Base-by-base conservation (phyloP, 352 stramenopile genomes). In the Stramenopiles sp. region DNA sequence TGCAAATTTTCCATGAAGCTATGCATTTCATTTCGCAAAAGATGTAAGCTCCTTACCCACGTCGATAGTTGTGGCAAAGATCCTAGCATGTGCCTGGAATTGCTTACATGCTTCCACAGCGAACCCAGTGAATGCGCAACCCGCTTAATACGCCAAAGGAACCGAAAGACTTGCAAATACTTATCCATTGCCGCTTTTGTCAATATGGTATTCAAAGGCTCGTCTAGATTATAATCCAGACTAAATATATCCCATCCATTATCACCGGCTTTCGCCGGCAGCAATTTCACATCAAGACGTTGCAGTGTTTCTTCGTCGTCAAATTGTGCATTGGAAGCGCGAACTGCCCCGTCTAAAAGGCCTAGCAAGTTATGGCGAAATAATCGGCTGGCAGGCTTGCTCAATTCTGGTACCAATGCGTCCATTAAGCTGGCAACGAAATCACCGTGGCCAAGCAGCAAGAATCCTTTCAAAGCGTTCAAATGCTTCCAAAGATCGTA, bases 391-490 rank as follows among this genome's bases (percentile, higher is more conserved):
- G 92, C 91, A 44, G 90, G 86, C 81, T 97, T 96, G 8, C 89
- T 93, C 0, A 97, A 84, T 82, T 97, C 92, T 14, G 92, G 90
- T 27, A 91, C 89, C 75, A 97, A 84, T 25, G 94, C 83, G 82
- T 98, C 93, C 88, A 98, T 97, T 30, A 99, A 85, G 33, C 95
- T 95, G 81, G 95, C 94, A 82, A 98, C 95, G 82, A 98, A 98
- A 83, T 99, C 95, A 1, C 95, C 96, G 90, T 98, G 95, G n/a
- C 95, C 95, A n/a, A 99, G 88, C 32, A 99, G 88, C 33, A 99
- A 86, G 83, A 98, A 99, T 75, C 94, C 90, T 85, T 98, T 97
- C n/a, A 99, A 86, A 29, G 94, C 95, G 67, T 90, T 88, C 25
- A 97, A 93, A 85, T 99, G 96, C 55, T 95, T 84, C 76, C 97